Evolutionary conservation across 2,329 filamentous ascomycete genomes (phyloP), one percentile per base, ranked within the genome.

Genomic region (Botrytis elliptica): DNA sequence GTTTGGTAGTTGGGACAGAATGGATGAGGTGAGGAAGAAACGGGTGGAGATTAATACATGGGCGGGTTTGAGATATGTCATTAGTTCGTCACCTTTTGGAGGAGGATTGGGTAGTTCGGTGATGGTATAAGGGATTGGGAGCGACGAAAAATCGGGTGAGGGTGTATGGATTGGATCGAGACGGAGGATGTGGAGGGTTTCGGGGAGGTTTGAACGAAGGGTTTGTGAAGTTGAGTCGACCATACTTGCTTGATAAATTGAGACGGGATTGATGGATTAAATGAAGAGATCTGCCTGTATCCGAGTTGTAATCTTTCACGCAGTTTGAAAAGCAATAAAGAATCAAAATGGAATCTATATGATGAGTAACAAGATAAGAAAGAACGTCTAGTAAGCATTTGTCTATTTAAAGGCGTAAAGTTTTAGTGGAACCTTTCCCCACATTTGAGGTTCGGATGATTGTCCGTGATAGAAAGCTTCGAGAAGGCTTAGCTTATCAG

Each of bases 1-100:
- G 1, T 78, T 78, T 9, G 83, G 81, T 29, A 76, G 80, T 20
- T 77, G 77, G 12, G 74, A 70, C 14, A 84, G 75, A 3, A 78
- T 74, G 22, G 77, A 75, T 9, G 79, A 79, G 6, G 77, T 73
- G 40, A 85, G 73, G 14, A 80, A 81, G 16, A 49, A 68, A 5
- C 64, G 65, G 8, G 81, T 83, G 57, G 79, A 77, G 70, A 85
- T 80, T 16, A 82, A 75, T 10, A 85, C 78, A 73, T 82, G 80
- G 46, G 83, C 83, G 8, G n/a, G 5, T 42, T 57, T 63, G 40
- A 66, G 60, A 20, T 57, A 38, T 10, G 69, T 49, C 52, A 84
- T 80, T 57, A 83, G 77, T 25, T 33, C 20, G 20, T 33, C n/a
- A 14, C 62, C 77, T 77, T 9, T 78, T 75, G 7, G 82, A 63